phyloP scores from a whole-genome alignment of 2,329 filamentous ascomycete species.

The Cucurbitaria berberidis region DNA sequence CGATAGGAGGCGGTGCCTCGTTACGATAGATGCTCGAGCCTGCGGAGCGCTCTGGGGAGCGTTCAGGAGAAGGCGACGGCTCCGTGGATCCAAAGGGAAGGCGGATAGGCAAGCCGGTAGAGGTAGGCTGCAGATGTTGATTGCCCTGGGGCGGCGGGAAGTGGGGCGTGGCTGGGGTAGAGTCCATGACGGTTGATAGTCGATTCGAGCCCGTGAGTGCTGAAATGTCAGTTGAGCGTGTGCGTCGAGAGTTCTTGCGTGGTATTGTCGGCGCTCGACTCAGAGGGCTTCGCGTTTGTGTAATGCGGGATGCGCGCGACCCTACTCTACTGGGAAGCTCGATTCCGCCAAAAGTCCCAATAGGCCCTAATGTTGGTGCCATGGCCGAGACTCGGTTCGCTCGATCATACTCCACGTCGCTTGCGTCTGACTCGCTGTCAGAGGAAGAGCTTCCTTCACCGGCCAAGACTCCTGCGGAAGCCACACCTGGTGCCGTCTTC shows the following conservation, averaged over 20 bases:
- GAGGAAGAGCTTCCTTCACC: slow-evolving; percentile 53
- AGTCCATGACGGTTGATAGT: slow-evolving; percentile 38
- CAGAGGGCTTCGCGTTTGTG: slow-evolving; percentile 24
- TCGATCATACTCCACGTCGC: slow-evolving; percentile 53
- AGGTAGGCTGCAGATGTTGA: slow-evolving; percentile 35
- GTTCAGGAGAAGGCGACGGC: slow-evolving; percentile 45
- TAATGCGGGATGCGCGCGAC: slow-evolving; percentile 61
- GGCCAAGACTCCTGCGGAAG: slow-evolving; percentile 20
- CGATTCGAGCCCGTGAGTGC: slow-evolving; percentile 24
- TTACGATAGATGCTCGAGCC: slow-evolving; percentile 44
- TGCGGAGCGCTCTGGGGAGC: slow-evolving; percentile 41
- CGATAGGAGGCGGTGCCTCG: slow-evolving; percentile 28
- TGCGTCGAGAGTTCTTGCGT: slow-evolving; percentile 69
- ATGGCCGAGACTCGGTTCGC: slow-evolving; percentile 55
- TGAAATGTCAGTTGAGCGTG: slow-evolving; percentile 36
- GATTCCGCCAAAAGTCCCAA: slow-evolving; percentile 65
- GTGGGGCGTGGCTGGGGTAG: slow-evolving; percentile 20
- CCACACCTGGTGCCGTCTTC: slow-evolving; percentile 19
- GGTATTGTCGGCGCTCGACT: slow-evolving; percentile 60
- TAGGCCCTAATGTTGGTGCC: slow-evolving; percentile 65
- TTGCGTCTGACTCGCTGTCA: slow-evolving; percentile 40
- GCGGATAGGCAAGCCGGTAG: slow-evolving; percentile 32
- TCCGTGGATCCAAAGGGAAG: slow-evolving; percentile 47
- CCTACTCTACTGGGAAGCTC: slow-evolving; percentile 68
- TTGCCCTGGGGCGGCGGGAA: slow-evolving; percentile 14